Evolutionary conservation across 768 basidiomycete genomes (phyloP).

Genomic region (Mycena venus): DNA sequence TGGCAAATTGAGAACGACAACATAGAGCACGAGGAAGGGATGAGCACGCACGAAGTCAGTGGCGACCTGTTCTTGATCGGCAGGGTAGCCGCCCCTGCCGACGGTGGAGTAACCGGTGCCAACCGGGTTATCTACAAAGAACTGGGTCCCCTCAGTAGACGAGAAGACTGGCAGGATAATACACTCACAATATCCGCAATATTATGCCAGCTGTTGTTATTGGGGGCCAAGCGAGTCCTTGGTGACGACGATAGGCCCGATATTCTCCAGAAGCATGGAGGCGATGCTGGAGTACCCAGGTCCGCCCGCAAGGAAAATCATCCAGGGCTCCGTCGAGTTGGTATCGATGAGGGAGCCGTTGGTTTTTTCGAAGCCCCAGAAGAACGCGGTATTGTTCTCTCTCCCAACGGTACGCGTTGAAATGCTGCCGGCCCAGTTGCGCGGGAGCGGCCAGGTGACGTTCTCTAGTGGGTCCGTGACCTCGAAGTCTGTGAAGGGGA

Average conservation of each 20-base stretch:
- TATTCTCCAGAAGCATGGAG: constrained; percentile 19
- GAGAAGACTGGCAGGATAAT: not conserved
- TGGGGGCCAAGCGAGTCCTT: constrained; percentile 13
- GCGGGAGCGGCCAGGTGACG: constrained; percentile 46
- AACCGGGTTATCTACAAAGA: constrained; percentile 65
- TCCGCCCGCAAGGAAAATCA: constrained; percentile 47
- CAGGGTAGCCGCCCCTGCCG: constrained; percentile 38
- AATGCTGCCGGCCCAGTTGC: constrained; percentile 54
- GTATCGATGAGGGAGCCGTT: constrained; percentile 51
- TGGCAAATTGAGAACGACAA: constrained; percentile 56
- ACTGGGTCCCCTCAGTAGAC: not conserved
- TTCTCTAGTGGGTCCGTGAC: constrained; percentile 51
- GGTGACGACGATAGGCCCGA: constrained; percentile 23
- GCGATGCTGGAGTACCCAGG: constrained; percentile 22
- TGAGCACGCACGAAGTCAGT: constrained; percentile 50
- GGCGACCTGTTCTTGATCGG: constrained; percentile 49
- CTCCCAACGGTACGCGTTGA: constrained; percentile 45
- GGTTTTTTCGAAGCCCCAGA: constrained; percentile 54
- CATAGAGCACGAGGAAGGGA: constrained; percentile 41
- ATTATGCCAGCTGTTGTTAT: constrained; percentile 25
- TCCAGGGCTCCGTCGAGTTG: constrained; percentile 47
- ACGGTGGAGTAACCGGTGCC: constrained; percentile 17
- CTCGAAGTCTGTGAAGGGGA: constrained; percentile 43
- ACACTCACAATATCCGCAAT: constrained; percentile 20
- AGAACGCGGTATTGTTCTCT: constrained; percentile 54